Percentiles rank a stretch among this genome's conserved stretches.
Evolutionary conservation across 192 early-diverging fungal genomes (phyloP).

Genomic region (Backusella sp.): DNA sequence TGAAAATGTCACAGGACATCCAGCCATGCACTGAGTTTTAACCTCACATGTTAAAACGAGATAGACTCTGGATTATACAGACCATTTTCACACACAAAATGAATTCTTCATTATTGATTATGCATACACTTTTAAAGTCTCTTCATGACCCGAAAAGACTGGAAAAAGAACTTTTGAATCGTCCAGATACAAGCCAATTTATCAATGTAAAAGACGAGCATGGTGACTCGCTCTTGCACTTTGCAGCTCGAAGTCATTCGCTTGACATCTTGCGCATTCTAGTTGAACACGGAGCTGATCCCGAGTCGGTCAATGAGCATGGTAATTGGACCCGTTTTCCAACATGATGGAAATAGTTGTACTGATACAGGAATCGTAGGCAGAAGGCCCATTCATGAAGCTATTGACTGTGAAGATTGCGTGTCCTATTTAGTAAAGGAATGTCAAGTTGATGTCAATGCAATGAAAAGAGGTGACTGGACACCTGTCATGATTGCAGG

Average conservation of each 20-base stretch:
- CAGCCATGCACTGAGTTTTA: too few species aligned
- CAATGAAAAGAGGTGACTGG: constrained; percentile 46
- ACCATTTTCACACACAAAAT: not conserved
- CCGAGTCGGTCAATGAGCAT: constrained; percentile 35
- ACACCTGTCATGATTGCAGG: constrained; percentile 44
- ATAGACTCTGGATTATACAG: too few species aligned
- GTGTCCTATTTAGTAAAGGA: constrained; percentile 25
- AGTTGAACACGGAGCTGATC: constrained; percentile 21
- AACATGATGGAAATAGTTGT: not conserved
- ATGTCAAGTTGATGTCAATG: constrained; percentile 38
- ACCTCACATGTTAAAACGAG: too few species aligned
- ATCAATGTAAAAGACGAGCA: constrained; percentile 21
- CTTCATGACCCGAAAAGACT: not conserved
- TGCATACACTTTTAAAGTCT: not conserved
- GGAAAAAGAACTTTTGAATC: not conserved
- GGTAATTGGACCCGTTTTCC: constrained; percentile 17
- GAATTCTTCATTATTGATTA: not conserved
- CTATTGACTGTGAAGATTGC: constrained; percentile 32
- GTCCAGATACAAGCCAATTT: not conserved
- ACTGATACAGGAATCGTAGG: constrained; percentile 19
- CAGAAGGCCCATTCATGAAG: constrained; percentile 41
- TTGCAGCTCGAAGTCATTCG: constrained; percentile 38
- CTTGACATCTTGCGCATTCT: constrained; percentile 17
- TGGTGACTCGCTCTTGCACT: constrained; percentile 44
- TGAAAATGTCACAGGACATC: too few species aligned